Evolutionary conservation across 192 early-diverging fungal species (phyloP), one percentile per base, ranked within the genome.

Genomic region (Jimgerdemannia lactiflua): DNA sequence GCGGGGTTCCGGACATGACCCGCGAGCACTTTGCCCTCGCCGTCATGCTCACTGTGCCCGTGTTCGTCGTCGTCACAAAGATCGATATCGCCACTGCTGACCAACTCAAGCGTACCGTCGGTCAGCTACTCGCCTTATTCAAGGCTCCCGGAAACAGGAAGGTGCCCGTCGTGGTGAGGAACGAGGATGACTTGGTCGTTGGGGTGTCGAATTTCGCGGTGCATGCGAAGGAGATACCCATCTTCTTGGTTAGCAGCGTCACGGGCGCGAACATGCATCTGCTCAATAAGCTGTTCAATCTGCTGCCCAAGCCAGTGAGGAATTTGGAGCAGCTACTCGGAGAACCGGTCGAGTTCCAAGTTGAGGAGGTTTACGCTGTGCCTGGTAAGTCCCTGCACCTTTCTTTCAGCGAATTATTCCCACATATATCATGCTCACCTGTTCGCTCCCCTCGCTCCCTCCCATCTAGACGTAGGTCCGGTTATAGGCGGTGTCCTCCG

Each of bases 41-140:
- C 0, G 81, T 94, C 0, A 93, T 94, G 43, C 80, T 98, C n/a
- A 82, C 85, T 6, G 85, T 96, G 20, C 96, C 95, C 17, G 88
- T 96, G 2, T 93, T 93, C 78, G 90, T 97, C 10, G 89, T 91
- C 4, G 84, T 98, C 29, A 96, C 95, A 54, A 98, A 97, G 77
- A 95, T 95, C 85, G 92, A 93, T 80, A 73, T 89, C 44, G 89
- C 91, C 0, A 82, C 85, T 2, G 82, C 85, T 65, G 80, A 87
- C 42, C 78, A 85, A 64, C 74, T 89, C 4, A 70, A 78, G 59
- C 75, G 77, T 0, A 83, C 82, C 40, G 85, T 92, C 43, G 82
- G 77, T 0, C 79, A 81, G 0, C 76, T 92, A 74, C 86, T 91
- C 80, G 70, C 69, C 43, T 79, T 82, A 70, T 80, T 81, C 54